Conservation (phyloP, 106 monocot species). For the Dactylorhiza incarnata region DNA sequence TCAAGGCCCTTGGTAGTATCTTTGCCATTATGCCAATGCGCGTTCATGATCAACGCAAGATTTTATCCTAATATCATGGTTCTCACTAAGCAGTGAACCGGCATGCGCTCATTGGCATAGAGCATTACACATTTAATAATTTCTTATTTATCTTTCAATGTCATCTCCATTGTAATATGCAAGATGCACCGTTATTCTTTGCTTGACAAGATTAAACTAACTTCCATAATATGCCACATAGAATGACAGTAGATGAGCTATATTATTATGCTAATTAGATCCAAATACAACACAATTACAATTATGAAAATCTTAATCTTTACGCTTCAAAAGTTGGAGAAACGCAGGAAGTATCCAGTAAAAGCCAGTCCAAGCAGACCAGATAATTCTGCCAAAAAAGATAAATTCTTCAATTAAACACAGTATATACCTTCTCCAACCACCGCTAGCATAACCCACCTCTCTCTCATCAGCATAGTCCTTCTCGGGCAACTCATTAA, state of each 20-base stretch:
- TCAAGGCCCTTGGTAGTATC: too few species aligned
- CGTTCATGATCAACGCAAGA: too few species aligned
- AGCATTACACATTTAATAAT: too few species aligned
- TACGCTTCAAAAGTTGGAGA: not conserved
- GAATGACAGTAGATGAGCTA: not conserved
- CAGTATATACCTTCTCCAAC: conserved; percentile 10
- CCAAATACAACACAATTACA: not conserved
- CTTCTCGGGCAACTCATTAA: not conserved
- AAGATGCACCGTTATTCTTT: not conserved
- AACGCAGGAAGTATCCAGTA: not conserved
- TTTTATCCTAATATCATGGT: too few species aligned
- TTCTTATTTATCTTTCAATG: too few species aligned
- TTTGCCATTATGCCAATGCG: too few species aligned
- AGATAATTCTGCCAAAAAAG: not conserved
- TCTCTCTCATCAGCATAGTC: conserved; percentile 5
- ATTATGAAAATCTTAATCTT: not conserved
- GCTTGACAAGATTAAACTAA: not conserved
- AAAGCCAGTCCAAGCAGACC: not conserved
- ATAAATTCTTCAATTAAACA: not conserved
- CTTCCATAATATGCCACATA: not conserved
- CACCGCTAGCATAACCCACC: conserved; percentile 5
- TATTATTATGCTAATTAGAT: not conserved
- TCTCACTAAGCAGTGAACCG: too few species aligned
- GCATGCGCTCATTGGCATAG: too few species aligned
- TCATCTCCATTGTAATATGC: not conserved